A percentile compares a stretch with the other conserved stretches of the same genome.
Evolutionary conservation across 2,329 filamentous ascomycete genomes (phyloP).

Genomic region (Calonectria crousiana): DNA sequence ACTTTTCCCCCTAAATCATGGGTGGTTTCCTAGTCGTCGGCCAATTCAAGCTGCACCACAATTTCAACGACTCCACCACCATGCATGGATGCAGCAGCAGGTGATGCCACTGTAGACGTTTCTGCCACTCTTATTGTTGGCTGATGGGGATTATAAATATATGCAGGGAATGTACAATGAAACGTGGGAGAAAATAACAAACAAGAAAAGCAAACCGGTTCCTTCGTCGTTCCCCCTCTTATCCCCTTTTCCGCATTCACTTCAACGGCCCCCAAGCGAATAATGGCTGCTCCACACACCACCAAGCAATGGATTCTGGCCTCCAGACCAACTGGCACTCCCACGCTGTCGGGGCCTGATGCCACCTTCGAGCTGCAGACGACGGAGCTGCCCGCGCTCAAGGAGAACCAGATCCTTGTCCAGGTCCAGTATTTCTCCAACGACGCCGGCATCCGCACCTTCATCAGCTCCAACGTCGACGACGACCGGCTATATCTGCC

Average conservation of each 20-base stretch:
- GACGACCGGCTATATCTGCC: conserved; percentile 46
- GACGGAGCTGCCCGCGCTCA: conserved; percentile 38
- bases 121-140: neutral
- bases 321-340: conserved; percentile 41
- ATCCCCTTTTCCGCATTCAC: neutral
- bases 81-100: neutral
- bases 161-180: neutral
- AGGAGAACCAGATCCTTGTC: conserved; percentile 44
- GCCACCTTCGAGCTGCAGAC: conserved; percentile 44
- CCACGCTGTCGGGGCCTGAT: conserved; percentile 41
- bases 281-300: conserved; percentile 38
- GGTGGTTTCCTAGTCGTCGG: neutral
- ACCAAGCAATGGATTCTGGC: conserved; percentile 48
- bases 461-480: conserved; percentile 44
- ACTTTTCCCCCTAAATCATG: neutral
- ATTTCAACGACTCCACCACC: neutral
- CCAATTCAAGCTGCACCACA: neutral
- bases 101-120: neutral
- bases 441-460: conserved; percentile 45
- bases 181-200: neutral
- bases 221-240: neutral
- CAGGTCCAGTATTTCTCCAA: conserved; percentile 46
- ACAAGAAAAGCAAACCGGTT: neutral
- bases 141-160: conserved; percentile 1
- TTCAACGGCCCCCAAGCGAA: neutral